Evolutionary conservation across 208 protist genomes (phyloP).

Genomic region (Acanthamoeba rhysodes): DNA sequence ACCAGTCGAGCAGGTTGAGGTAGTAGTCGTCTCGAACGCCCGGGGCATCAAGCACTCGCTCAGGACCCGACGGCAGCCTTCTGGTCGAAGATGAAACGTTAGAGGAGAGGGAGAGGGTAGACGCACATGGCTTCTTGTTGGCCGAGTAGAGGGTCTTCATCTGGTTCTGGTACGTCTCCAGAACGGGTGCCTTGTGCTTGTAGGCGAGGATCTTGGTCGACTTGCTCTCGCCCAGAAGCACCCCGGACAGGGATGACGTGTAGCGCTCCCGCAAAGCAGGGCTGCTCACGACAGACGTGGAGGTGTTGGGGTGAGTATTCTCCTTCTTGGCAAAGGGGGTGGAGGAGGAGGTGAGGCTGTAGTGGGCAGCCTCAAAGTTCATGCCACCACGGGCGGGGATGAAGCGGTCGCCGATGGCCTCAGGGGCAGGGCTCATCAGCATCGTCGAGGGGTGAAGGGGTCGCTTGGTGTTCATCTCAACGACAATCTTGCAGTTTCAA

Average conservation of each 20-base stretch:
- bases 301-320: conserved; percentile 43
- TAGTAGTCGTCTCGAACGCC: conserved; percentile 99
- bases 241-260: conserved; percentile 78
- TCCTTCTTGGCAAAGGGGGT: conserved; percentile 78
- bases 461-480: too few species aligned
- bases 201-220: conserved; percentile 92
- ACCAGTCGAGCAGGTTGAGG: conserved; percentile 90
- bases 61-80: conserved; percentile 80
- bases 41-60: conserved; percentile 98
- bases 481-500: too few species aligned
- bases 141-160: conserved; percentile 91
- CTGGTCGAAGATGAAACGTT: conserved; percentile 15
- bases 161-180: conserved; percentile 86
- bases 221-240: conserved; percentile 70
- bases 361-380: conserved; percentile 88
- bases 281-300: neutral
- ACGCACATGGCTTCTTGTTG: conserved; percentile 79
- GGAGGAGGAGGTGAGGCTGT: conserved; percentile 80
- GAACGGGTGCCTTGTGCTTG: conserved; percentile 90
- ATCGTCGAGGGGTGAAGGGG: too few species aligned
- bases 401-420: conserved; percentile 86
- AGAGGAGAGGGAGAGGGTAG: conserved; percentile 17
- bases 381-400: conserved; percentile 89
- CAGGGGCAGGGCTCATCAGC: neutral
- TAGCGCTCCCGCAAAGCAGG: conserved; percentile 78